These are phyloP conservation scores for Tolypocladium nubicola DNA, from an alignment of 2,329 filamentous ascomycete genomes.

Conservation along the genomic window DNA sequence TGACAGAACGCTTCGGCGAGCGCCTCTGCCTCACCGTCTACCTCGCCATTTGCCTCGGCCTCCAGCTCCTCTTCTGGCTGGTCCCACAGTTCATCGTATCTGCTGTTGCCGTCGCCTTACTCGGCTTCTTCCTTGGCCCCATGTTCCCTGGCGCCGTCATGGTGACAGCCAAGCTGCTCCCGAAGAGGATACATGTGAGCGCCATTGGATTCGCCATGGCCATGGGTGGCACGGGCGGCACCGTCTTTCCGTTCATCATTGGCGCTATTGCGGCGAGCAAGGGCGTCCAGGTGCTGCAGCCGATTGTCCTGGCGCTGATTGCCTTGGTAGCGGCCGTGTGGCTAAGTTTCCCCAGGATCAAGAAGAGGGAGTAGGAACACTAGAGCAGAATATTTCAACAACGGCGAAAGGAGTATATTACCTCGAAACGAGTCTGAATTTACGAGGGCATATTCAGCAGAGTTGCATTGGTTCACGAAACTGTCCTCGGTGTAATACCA, in stretches of 20 bases:
- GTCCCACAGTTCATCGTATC: conserved; percentile 50
- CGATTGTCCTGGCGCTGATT: background rate
- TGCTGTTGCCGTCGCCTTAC: conserved; percentile 52
- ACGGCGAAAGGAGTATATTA: too few species aligned
- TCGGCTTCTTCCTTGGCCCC: conserved; percentile 67
- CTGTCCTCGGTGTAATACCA: too few species aligned
- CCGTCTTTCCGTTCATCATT: conserved; percentile 34
- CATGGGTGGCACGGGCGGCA: conserved; percentile 59
- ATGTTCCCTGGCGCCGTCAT: conserved; percentile 63
- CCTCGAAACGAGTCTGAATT: too few species aligned
- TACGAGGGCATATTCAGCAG: too few species aligned
- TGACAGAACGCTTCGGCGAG: conserved; percentile 59
- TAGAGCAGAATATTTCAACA: too few species aligned
- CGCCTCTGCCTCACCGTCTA: conserved; percentile 50
- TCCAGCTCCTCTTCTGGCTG: conserved; percentile 48
- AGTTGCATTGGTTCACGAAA: too few species aligned
- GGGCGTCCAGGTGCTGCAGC: background rate
- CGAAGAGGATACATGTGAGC: conserved; percentile 57
- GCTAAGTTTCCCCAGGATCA: background rate
- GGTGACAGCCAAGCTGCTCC: conserved; percentile 60
- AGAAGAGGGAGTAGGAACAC: background rate
- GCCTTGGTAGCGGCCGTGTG: background rate
- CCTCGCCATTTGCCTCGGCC: conserved; percentile 45
- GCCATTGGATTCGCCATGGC: conserved; percentile 66
- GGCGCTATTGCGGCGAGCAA: background rate